A percentile compares a stretch with the other conserved stretches of the same genome.
Conservation (phyloP, 495 filamentous ascomycete species). For the Penicillium daleae region DNA sequence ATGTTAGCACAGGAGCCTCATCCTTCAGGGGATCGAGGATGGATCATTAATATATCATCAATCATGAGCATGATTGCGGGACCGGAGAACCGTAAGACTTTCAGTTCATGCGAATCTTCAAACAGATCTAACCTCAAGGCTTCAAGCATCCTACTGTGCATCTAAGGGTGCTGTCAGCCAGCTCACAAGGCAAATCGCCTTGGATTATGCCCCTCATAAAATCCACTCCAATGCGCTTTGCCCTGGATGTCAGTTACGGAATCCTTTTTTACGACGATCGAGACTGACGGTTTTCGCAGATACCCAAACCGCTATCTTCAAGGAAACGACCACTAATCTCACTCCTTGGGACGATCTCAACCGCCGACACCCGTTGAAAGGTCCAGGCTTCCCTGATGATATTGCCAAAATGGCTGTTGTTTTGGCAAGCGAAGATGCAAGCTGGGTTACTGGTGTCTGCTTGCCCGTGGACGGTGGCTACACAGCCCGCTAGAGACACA, state of each 20-base stretch:
- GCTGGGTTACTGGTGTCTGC: constrained; percentile 50
- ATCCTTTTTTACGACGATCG: not conserved
- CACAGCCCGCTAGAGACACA: constrained; percentile 32
- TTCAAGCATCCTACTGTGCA: constrained; percentile 51
- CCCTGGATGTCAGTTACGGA: constrained; percentile 51
- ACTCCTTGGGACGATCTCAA: constrained; percentile 32
- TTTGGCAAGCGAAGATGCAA: constrained; percentile 53
- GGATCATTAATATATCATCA: constrained; percentile 59
- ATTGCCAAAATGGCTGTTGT: constrained; percentile 55
- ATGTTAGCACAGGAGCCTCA: constrained; percentile 54
- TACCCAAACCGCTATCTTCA: constrained; percentile 38
- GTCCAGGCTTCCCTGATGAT: constrained; percentile 49
- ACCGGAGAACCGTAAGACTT: constrained; percentile 24
- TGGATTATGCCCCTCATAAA: constrained; percentile 53
- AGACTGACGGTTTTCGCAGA: constrained; percentile 20
- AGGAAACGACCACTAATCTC: constrained; percentile 24
- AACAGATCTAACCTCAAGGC: constrained; percentile 3
- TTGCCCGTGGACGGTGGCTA: constrained; percentile 58
- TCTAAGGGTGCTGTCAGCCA: constrained; percentile 56
- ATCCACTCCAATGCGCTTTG: constrained; percentile 61
- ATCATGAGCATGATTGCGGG: constrained; percentile 49
- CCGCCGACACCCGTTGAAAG: constrained; percentile 43
- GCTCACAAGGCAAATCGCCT: constrained; percentile 52
- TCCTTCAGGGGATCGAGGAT: constrained; percentile 52
- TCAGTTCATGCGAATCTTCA: not conserved